Conservation (phyloP, 805 yeast genomes). For the Schwanniomyces sp. region DNA sequence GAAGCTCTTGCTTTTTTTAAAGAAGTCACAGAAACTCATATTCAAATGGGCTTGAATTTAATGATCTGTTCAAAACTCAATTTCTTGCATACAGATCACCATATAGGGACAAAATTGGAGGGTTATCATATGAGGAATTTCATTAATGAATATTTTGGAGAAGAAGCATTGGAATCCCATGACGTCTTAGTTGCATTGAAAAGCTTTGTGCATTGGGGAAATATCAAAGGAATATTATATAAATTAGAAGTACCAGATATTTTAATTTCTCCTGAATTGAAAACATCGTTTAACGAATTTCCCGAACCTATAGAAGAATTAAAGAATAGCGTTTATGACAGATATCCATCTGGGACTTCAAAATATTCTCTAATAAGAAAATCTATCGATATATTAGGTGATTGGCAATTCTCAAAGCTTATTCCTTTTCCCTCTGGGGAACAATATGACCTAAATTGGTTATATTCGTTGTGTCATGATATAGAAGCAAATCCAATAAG, state of each 20-base stretch:
- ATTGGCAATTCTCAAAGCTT: slow-evolving; percentile 37
- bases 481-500: slow-evolving; percentile 48
- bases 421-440: slow-evolving; percentile 32
- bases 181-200: slow-evolving; percentile 48
- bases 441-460: slow-evolving; percentile 28
- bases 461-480: slow-evolving; percentile 41
- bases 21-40: slow-evolving; percentile 30
- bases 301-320: slow-evolving; percentile 44
- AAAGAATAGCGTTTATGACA: slow-evolving; percentile 36
- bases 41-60: slow-evolving; percentile 42
- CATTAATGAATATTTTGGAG: slow-evolving; percentile 40
- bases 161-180: slow-evolving; percentile 34
- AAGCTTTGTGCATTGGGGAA: slow-evolving; percentile 57
- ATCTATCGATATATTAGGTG: slow-evolving; percentile 31
- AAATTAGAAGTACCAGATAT: slow-evolving; percentile 41
- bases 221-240: slow-evolving; percentile 47
- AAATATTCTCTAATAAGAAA: slow-evolving; percentile 43
- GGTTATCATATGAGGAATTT: slow-evolving; percentile 42
- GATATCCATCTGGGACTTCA: slow-evolving; percentile 57
- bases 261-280: slow-evolving; percentile 27
- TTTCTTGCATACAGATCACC: slow-evolving; percentile 58
- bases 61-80: slow-evolving; percentile 48
- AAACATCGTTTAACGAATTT: slow-evolving; percentile 32
- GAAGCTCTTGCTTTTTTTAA: slow-evolving; percentile 35
- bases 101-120: slow-evolving; percentile 49